phyloP scores from a whole-genome alignment of 148 eudicot genomes.

The Amaranthus hypochondriacus region DNA sequence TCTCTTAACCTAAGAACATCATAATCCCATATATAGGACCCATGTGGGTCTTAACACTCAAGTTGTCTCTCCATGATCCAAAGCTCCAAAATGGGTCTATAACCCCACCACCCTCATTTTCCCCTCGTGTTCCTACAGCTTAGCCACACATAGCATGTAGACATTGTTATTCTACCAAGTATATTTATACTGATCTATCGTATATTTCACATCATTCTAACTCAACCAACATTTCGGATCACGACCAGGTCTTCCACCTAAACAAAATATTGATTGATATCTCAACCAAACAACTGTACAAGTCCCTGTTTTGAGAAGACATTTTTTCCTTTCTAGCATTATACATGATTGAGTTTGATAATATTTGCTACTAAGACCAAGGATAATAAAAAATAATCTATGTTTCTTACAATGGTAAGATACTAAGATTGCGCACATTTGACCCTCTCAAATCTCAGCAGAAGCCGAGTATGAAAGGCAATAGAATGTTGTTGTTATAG shows the following conservation, averaged over 20 bases:
- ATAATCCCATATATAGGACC: conserved; percentile 26
- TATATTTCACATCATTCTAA: not conserved
- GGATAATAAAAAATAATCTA: too few species aligned
- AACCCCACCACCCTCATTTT: conserved; percentile 16
- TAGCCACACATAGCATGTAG: conserved; percentile 19
- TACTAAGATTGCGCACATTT: too few species aligned
- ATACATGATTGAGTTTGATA: too few species aligned
- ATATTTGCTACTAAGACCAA: too few species aligned
- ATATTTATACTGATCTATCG: not conserved
- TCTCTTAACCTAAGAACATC: conserved; percentile 25
- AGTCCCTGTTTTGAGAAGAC: not conserved
- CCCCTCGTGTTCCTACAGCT: conserved; percentile 15
- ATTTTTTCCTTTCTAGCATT: too few species aligned
- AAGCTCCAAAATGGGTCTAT: conserved; percentile 10
- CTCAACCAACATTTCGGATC: not conserved
- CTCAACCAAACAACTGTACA: not conserved
- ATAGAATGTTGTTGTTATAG: too few species aligned
- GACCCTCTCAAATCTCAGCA: too few species aligned
- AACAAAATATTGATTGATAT: not conserved
- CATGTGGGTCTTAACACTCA: conserved; percentile 22
- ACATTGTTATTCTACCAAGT: not conserved
- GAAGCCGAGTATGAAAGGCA: too few species aligned
- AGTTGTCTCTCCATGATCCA: conserved; percentile 25
- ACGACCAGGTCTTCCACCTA: not conserved
- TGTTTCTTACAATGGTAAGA: too few species aligned